Base-by-base conservation (phyloP, 495 filamentous ascomycete genomes). In the Hypomontagnella submonticulosa region DNA sequence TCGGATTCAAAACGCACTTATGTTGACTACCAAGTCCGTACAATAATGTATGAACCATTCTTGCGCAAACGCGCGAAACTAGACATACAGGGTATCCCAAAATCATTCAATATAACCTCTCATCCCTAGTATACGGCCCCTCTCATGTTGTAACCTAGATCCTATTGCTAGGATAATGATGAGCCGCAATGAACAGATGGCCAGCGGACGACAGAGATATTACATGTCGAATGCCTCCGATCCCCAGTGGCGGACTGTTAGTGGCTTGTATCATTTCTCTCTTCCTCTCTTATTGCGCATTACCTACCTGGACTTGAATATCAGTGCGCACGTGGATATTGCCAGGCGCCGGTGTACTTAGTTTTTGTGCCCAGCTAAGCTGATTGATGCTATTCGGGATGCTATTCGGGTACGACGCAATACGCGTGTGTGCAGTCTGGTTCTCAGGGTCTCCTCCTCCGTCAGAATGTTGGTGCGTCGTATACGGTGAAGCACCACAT, bases 281-380 rank as follows among this genome's bases (percentile, higher is more conserved):
- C 15, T 9, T 10, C 19, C 40, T 58, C 16, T 9, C 16, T 23
- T 44, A 48, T 27, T 43, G 15, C 6, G 41, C 47, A 11, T 61
- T 51, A 18, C 15, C 52, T 12, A 62, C 47, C 0, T 55, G 36
- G 2, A 70, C 53, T 40, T 57, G 19, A 5, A 71, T 66, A 44
- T 71, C 61, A 2, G 65, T 71, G 7, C 12, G 66, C 8, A 71
- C 69, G 15, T 71, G 15, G 32, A 71, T 71, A 49, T 58, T 57
- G 12, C 49, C 37, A 2, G 48, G 42, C 4, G 43, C 13, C 23
- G 44, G 46, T 0, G 18, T 3, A 11, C 10, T 27, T 37, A 13
- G n/a, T 10, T 18, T 15, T 4, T 5, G 11, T 11, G 4, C 4
- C 11, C 18, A 64, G 13, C 12, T 16, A 1, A 32, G 13, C 15